Evolutionary conservation across 1,139 yeast species (phyloP).

Genomic region (Suhomyces bokatorum): DNA sequence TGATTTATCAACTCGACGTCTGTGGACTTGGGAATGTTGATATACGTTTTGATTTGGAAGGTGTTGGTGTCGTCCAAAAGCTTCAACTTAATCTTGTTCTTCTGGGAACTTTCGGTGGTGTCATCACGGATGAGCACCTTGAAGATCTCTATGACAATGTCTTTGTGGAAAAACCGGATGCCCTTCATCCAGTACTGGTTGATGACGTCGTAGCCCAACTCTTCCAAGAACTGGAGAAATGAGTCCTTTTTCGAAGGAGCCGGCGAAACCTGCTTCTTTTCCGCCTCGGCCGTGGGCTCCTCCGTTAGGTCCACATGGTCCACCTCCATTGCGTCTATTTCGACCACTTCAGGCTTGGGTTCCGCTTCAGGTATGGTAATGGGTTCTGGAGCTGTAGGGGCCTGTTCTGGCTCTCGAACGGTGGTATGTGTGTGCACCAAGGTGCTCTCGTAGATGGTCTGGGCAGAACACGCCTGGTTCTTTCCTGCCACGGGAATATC

Average conservation of each 20-base stretch:
- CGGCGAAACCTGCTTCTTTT: constrained; percentile 1
- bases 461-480: constrained; percentile 60
- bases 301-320: constrained; percentile 9
- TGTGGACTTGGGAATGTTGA: constrained; percentile 69
- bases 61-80: constrained; percentile 56
- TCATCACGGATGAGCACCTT: constrained; percentile 50
- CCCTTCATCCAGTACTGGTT: constrained; percentile 72
- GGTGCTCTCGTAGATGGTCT: constrained; percentile 69
- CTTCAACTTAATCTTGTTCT: constrained; percentile 35
- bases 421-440: constrained; percentile 48
- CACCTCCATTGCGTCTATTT: constrained; percentile 11
- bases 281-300: constrained; percentile 10
- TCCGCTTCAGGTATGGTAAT: neutral
- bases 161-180: constrained; percentile 61
- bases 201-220: constrained; percentile 69
- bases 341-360: constrained; percentile 1
- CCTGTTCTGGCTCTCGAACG: constrained; percentile 13
- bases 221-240: constrained; percentile 53
- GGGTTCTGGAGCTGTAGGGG: neutral
- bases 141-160: constrained; percentile 60
- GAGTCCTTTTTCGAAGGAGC: constrained; percentile 30
- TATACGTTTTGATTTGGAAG: constrained; percentile 64
- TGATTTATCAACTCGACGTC: constrained; percentile 71
- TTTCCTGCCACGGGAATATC: constrained; percentile 92
- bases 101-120: constrained; percentile 18